Conservation (phyloP, 108 stramenopile species). For the Fragilariopsis cylindrus region DNA sequence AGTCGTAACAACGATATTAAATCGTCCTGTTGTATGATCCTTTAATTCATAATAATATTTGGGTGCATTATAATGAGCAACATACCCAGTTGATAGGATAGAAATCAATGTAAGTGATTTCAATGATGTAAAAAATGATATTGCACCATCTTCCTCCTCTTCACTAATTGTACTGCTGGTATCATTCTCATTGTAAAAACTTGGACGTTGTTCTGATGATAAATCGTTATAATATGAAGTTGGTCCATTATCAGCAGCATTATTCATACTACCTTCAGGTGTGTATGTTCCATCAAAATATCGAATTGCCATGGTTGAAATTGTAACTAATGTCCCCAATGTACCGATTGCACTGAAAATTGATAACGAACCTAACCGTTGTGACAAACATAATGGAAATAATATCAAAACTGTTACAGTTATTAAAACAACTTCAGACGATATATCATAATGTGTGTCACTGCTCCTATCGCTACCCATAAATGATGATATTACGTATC, state of each 20-base stretch:
- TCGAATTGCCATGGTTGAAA: conserved; percentile 65
- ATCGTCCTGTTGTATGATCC: conserved; percentile 60
- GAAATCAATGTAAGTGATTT: conserved; percentile 77
- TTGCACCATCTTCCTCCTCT: not conserved
- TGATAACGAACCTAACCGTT: conserved; percentile 67
- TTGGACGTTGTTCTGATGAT: conserved; percentile 42
- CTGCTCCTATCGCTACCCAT: not conserved
- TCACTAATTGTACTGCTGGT: not conserved
- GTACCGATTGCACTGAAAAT: conserved; percentile 85
- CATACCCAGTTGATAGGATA: conserved; percentile 93
- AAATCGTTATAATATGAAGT: conserved; percentile 41
- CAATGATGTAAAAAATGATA: conserved; percentile 1
- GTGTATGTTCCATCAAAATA: conserved; percentile 74
- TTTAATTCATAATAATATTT: conserved; percentile 84
- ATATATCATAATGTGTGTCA: conserved; percentile 23
- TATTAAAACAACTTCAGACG: conserved; percentile 49
- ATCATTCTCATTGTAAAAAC: conserved; percentile 47
- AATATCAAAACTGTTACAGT: conserved; percentile 63
- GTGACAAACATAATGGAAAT: conserved; percentile 88
- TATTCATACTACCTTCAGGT: not conserved
- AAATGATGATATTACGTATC: not conserved
- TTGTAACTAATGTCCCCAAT: conserved; percentile 79
- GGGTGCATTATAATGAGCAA: conserved; percentile 93
- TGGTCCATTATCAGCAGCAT: not conserved
- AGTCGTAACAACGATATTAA: conserved; percentile 54